These are phyloP conservation scores for Irpex sp. DNA, from an alignment of 1,284 basidiomycete species.

Conservation along the genomic window DNA sequence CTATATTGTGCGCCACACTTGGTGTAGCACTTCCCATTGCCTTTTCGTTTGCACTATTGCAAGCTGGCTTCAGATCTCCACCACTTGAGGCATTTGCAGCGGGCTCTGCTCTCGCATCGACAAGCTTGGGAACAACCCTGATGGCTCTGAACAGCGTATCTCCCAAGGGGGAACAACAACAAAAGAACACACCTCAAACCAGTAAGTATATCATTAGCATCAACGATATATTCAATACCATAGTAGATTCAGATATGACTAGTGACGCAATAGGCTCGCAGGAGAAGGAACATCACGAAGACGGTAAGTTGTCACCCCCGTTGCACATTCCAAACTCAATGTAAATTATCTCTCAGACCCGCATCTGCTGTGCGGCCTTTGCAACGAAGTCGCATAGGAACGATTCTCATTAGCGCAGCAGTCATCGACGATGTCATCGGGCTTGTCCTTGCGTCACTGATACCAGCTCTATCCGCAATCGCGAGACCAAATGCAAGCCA, in stretches of 20 bases:
- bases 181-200: background rate
- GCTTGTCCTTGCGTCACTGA: constrained; percentile 47
- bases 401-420: constrained; percentile 48
- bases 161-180: background rate
- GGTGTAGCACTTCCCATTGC: constrained; percentile 47
- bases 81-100: constrained; percentile 45
- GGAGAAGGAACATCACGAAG: too few relatives aligned
- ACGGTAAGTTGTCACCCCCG: too few relatives aligned
- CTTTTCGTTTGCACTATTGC: constrained; percentile 34
- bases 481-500: constrained; percentile 2
- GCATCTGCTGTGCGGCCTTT: constrained; percentile 21
- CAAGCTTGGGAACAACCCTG: constrained; percentile 52
- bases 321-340: too few relatives aligned
- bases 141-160: constrained; percentile 35
- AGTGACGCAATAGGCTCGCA: too few relatives aligned
- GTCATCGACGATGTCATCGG: constrained; percentile 54
- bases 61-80: constrained; percentile 25
- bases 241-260: too few relatives aligned
- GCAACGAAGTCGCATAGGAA: constrained; percentile 42
- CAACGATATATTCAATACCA: too few relatives aligned
- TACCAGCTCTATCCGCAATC: constrained; percentile 31
- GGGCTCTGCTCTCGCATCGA: constrained; percentile 48
- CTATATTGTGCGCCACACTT: constrained; percentile 37
- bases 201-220: background rate
- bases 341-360: background rate